Conservation (phyloP, 208 protist species). For the Trypanosoma lewisi region DNA sequence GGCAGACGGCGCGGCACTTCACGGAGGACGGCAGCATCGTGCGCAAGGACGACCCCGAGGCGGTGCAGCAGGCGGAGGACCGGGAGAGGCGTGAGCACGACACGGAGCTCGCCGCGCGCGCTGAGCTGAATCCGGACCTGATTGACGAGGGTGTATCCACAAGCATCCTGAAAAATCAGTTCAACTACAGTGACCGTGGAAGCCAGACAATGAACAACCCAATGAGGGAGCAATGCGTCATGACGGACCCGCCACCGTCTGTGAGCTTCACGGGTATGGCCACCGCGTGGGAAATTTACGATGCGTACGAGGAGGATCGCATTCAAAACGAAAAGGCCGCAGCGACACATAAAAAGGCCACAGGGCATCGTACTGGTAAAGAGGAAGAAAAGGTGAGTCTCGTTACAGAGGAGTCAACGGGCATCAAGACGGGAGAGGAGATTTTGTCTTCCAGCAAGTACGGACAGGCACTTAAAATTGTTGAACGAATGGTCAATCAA, state of each 20-base stretch:
- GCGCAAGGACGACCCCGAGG: conserved; percentile 82
- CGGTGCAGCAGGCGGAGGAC: conserved; percentile 88
- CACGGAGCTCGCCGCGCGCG: conserved; percentile 66
- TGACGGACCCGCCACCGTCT: conserved; percentile 93
- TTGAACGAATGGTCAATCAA: conserved; percentile 98
- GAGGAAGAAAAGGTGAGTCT: conserved; percentile 58
- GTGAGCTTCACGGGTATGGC: conserved; percentile 82
- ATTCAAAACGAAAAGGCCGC: conserved; percentile 75
- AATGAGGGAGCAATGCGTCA: conserved; percentile 69
- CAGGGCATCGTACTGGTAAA: conserved; percentile 64
- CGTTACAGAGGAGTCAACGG: conserved; percentile 25
- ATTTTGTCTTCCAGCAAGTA: conserved; percentile 67
- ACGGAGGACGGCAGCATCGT: conserved; percentile 80
- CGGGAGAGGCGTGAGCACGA: conserved; percentile 62
- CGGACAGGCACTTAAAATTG: conserved; percentile 74
- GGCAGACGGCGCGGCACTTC: conserved; percentile 86
- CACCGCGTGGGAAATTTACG: conserved; percentile 95
- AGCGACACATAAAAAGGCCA: conserved; percentile 62
- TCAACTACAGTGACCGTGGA: conserved; percentile 97
- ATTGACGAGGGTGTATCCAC: conserved; percentile 81
- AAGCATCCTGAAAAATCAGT: conserved; percentile 96
- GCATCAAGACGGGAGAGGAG: conserved; percentile 45
- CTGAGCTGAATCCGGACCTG: conserved; percentile 84
- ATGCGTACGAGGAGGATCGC: conserved; percentile 94
- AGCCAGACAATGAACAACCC: conserved; percentile 95